Base-by-base conservation (phyloP, 148 eudicot species). In the Silene uniflora region DNA sequence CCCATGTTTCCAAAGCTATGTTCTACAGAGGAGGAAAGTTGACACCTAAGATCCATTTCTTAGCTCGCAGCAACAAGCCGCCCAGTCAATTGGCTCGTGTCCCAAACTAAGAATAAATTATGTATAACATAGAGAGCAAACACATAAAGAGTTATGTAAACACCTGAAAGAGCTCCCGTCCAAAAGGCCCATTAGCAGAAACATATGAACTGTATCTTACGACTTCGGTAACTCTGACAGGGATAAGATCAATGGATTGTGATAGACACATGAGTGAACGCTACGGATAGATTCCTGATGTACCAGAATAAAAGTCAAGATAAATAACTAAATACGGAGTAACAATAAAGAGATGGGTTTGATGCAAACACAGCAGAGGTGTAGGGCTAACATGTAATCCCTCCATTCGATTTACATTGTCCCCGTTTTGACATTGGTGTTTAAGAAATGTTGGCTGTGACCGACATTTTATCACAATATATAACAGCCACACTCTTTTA, bases 161-260 rank as follows among this genome's bases (percentile, higher is more conserved):
- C 84, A 88, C 91, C 89, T 85, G 78, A 78, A 82, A 76, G 84
- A 88, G 84, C 85, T 71, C 79, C 78, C 71, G 73, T 78, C 70
- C 81, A 77, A 61, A 66, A 69, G 58, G 80, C 76, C 68, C 58
- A 46, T 62, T 27, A 66, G 85, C 69, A 75, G 72, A 75, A 46
- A 72, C 54, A 76, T 42, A 83, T 73, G 64, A 82, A 76, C 79
- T 82, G 78, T 73, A 79, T 72, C 76, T 84, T 77, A 52, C 10
- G 80, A 80, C 78, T 78, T 69, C 75, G 71, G 73, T 59, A 55
- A 81, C 44, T 73, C 61, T 77, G 72, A 72, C 77, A 19, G 75
- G 65, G 75, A 55, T 35, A 54, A 67, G 72, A 70, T 73, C 76
- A 44, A 61, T 75, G 71, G 80, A 23, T 59, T 70, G 67, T 56